Base-by-base conservation (phyloP, 2,329 filamentous ascomycete species). In the Colletotrichum sp. region DNA sequence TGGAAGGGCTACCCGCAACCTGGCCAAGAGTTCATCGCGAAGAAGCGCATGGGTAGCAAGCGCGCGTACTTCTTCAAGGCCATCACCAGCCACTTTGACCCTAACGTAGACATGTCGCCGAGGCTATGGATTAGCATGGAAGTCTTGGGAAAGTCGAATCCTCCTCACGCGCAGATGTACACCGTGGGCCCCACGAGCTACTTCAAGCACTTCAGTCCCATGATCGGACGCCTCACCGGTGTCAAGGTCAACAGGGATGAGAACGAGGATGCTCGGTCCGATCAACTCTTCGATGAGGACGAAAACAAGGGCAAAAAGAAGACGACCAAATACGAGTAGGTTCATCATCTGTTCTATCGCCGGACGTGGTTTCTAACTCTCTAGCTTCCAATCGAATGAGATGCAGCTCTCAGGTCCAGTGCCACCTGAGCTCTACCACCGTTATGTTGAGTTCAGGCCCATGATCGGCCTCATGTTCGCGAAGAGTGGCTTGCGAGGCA, bases 391-490 rank as follows among this genome's bases (percentile, higher is more conserved):
- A 88, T 95, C 96, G 52, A 96, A 95, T 82, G 94, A 98, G 83
- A 92, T 98, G 80, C 96, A 98, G 82, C 89, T 98, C 9, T 89
- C 90, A 61, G 96, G 96, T 0, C 96, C 96, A 0, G 93, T 97
- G 0, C 96, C 96, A 0, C 87, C 91, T 3, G 88, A 92, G 76
- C 88, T 98, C 38, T 98, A 98, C 83, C 96, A 98, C 83, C 94
- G 96, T 78, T 98, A 94, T 81, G 96, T 98, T 73, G 96, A 98
- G 83, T 98, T 98, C 85, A 94, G 92, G 72, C 96, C 96, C 30
- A 95, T 98, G 81, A 94, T 98, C 70, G 95, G 94, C 66, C 91
- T 92, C 77, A 97, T 98, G 92, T 98, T 98, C 85, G 94, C 92
- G 2, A 91, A 92, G 12, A 91, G 91, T 32, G 96, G 96, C 68